Evolutionary conservation across 1,284 basidiomycete species (phyloP), one percentile per base, ranked within the genome.

Genomic region (Bondarzewia mesenterica): DNA sequence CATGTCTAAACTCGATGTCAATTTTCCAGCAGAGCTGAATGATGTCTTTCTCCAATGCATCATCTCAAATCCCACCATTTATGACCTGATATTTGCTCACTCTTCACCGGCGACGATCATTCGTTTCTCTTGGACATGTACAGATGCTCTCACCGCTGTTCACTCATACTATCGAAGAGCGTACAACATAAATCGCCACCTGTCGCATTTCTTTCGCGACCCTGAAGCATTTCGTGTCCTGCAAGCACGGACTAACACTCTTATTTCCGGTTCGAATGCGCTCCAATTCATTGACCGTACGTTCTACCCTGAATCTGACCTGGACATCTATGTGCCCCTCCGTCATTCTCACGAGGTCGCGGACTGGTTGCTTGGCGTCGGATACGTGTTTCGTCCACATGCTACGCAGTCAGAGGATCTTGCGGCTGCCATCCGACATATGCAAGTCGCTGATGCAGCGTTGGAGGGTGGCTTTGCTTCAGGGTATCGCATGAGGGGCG

Each of bases 181-280:
- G 4, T 63, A 55, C 52, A 54, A 62, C 48, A 49, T 63, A 54
- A 54, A 62, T 53, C 54, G 53, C n/a, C 54, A 50, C 48, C 54
- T 64, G 44, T 46, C 53, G 20, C 56, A 58, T 16, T 62, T 52
- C 49, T 60, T 63, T 50, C 42, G 54, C 40, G 53, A 67, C 27
- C 58, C 68, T 26, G 10, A 64, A 41, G 60, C 58, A 14, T 75
- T 77, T 50, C 68, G 75, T n/a, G 57, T 53, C 26, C 58, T 78
- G 5, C 74, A 75, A 57, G 67, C 64, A 0, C 51, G 54, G 23
- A 75, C 72, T 0, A 64, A 65, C 18, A 65, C 68, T 0, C 54
- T 78, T n/a, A 65, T 78, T n/a, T 77, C 75, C 1, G 76, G 76
- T 15, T 78, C 75, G 0, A 63, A 58, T 23, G 75, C 70, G 1